Conservation (phyloP, 2,329 filamentous ascomycete genomes). For the Diaporthe batatas region DNA sequence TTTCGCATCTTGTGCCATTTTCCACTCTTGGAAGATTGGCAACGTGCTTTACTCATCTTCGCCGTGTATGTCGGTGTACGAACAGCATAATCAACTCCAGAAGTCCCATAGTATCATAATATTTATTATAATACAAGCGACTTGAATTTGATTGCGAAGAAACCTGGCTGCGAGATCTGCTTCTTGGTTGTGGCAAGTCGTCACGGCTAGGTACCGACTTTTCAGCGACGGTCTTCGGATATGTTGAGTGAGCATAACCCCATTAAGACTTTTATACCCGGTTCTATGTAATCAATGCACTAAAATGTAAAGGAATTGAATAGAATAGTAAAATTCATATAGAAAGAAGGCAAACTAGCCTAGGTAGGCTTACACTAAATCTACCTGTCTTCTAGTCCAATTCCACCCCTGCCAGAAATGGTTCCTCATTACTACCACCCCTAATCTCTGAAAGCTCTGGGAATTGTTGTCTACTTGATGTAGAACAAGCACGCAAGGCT, state of each 20-base stretch:
- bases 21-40: too few species aligned
- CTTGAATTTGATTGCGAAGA: rapidly evolving
- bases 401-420: too few species aligned
- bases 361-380: too few species aligned
- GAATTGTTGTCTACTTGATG: too few species aligned
- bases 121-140: not conserved
- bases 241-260: not conserved
- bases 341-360: too few species aligned
- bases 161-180: not conserved
- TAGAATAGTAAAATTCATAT: too few species aligned
- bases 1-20: not conserved
- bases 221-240: not conserved
- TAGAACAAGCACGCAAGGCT: too few species aligned
- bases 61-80: not conserved
- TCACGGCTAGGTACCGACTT: not conserved
- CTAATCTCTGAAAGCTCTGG: too few species aligned
- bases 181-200: not conserved
- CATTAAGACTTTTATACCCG: not conserved
- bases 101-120: not conserved
- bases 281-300: too few species aligned
- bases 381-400: too few species aligned
- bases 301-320: too few species aligned
- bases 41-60: not conserved
- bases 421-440: too few species aligned
- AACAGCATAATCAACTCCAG: not conserved